Evolutionary conservation across 345 rosid species (phyloP).

Genomic region (Lepidium aucheri): DNA sequence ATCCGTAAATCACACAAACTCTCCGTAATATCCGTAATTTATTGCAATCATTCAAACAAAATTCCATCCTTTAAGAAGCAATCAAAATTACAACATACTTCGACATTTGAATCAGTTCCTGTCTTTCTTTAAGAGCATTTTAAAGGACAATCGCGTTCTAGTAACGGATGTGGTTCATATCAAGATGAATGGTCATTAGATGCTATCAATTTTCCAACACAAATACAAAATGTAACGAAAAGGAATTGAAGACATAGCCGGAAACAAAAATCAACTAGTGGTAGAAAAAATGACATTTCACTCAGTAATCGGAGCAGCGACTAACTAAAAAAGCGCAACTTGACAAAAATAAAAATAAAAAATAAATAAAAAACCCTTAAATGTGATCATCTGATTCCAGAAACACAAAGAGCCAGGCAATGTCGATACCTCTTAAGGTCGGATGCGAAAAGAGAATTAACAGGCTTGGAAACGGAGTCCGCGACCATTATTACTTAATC

Average conservation of each 20-base stretch:
- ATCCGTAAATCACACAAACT: not conserved
- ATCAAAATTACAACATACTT: not conserved
- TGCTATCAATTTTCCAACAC: not conserved
- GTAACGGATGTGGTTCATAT: not conserved
- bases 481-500: conserved; percentile 33
- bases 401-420: not conserved
- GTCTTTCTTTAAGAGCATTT: not conserved
- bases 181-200: not conserved
- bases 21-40: not conserved
- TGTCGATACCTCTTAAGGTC: conserved; percentile 65
- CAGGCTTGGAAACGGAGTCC: conserved; percentile 28
- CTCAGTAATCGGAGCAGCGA: not conserved
- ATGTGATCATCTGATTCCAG: not conserved
- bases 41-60: not conserved
- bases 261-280: not conserved
- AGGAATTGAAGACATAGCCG: not conserved
- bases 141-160: not conserved
- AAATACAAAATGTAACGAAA: not conserved
- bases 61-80: not conserved
- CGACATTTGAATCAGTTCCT: not conserved
- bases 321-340: not conserved
- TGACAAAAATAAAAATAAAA: not conserved
- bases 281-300: not conserved
- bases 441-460: conserved; percentile 38
- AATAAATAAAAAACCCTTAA: not conserved